phyloP scores from a whole-genome alignment of 2,329 filamentous ascomycete genomes.

The Arthrinium puccinioides region DNA sequence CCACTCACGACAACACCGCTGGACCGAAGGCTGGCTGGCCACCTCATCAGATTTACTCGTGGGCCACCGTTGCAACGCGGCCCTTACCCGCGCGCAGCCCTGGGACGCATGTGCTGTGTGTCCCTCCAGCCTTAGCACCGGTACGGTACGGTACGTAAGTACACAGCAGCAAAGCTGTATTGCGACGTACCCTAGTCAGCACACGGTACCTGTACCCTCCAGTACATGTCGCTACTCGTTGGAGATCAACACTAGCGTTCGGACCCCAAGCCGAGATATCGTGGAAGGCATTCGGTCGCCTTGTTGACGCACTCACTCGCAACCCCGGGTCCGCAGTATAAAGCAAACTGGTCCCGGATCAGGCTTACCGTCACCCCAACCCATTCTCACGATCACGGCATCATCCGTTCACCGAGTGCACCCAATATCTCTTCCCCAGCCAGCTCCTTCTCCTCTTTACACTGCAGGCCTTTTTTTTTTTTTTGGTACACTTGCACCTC shows the following conservation, averaged over 20 bases:
- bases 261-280: constrained; percentile 8
- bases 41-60: constrained; percentile 35
- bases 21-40: too few relatives aligned
- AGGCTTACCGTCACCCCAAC: background rate
- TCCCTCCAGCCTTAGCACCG: constrained; percentile 17
- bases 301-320: constrained; percentile 8
- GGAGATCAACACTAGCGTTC: background rate
- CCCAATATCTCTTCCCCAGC: too few relatives aligned
- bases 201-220: constrained; percentile 23
- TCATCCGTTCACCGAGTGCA: background rate
- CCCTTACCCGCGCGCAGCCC: constrained; percentile 30
- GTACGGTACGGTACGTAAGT: too few relatives aligned
- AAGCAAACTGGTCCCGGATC: constrained; percentile 7
- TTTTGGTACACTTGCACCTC: too few relatives aligned
- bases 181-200: constrained; percentile 23
- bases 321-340: constrained; percentile 6
- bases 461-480: constrained; percentile 6
- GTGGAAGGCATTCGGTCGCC: constrained; percentile 5
- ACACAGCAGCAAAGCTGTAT: too few relatives aligned
- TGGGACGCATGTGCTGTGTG: too few relatives aligned
- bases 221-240: too few relatives aligned
- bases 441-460: constrained; percentile 3
- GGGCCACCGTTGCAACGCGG: constrained; percentile 30
- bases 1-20: too few relatives aligned
- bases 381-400: background rate